Base-by-base conservation (phyloP, 371 early-diverging fungal genomes). In the Zopfochytrium polystomum region DNA sequence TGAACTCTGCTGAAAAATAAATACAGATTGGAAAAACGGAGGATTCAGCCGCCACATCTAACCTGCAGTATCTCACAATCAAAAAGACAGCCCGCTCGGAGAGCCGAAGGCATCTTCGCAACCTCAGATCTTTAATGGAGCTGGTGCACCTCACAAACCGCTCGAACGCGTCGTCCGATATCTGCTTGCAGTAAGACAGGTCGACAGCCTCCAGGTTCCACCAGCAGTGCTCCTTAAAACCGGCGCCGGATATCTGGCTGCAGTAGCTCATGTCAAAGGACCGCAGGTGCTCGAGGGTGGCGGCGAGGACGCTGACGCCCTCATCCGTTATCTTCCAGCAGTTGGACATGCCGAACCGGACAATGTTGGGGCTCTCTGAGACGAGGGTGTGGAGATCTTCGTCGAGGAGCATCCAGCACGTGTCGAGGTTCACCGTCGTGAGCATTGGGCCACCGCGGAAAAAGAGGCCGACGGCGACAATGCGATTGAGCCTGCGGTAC, bases 271-370 rank as follows among this genome's bases (percentile, higher is more conserved):
- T 45, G 55, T 79, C 74, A 11, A 77, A 42, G 26, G 38, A 33
- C n/a, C 52, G 31, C 29, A 79, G 27, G 25, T 60, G 33, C 15
- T 38, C 51, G 7, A 66, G 54, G 5, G 51, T 48, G 20, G 52
- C 44, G 11, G 75, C 64, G 15, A 77, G 13, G 42, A 49, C 50
- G 1, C 55, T 22, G 25, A 79, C 25, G 0, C 73, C 79, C 3
- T 60, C 52, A 49, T 79, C 79, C 13, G 71, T 79, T 20, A 79
- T 53, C 52, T 72, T 72, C 79, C 79, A 79, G 60, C 77, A 79
- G 53, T 76, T 79, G 5, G 74, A 68, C 18, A 79, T 7, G 51
- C 48, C 55, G 9, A 79, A 22, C n/a, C 6, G n/a, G 29, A 31
- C 22, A 25, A 79, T 44, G 58, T 70, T 72, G 3, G 73, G 72